Base-by-base conservation (phyloP, 805 yeast genomes). In the Kuraishia piskuri region DNA sequence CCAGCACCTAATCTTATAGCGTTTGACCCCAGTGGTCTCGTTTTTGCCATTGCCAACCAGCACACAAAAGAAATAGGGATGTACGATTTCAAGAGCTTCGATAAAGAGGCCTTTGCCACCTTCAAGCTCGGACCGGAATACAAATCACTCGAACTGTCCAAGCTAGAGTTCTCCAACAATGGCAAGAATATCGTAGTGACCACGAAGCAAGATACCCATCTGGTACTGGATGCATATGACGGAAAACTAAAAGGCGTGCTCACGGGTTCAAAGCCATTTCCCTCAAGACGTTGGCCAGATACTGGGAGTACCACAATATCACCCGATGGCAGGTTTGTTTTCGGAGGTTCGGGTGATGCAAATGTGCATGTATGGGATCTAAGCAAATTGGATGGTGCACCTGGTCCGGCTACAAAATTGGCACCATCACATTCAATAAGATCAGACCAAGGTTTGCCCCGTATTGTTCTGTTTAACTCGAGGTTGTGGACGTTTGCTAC, bases 21-120 rank as follows among this genome's bases (percentile, higher is more conserved):
- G 0, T 80, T 83, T 59, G 98, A 92, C 68, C 94, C 97, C 1
- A 79, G 87, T 44, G 96, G 96, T 1, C 70, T 84, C 8, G 86
- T 91, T 0, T 83, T 90, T 68, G 96, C 89, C 0, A 76, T 86
- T 14, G 90, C 77, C 3, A 72, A 75, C 23, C 72, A 73, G 22
- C 68, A 65, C 17, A 62, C 72, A 12, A 67, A 72, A 23, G 73
- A 72, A 40, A 71, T 83, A 5, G 75, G 81, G 1, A 67, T 91
- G 31, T 88, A 88, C 61, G 89, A 86, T 58, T 58, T 79, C 36
- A 75, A 80, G 52, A 75, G 74, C 50, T 79, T 79, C 61, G 84
- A 82, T 36, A 75, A 76, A 37, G 81, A 67, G 58, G 92, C 78
- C 54, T 89, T 80, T 61, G 58, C 72, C 6, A 68, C 75, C 2